These are phyloP conservation scores for Rosellinia necatrix DNA, from an alignment of 2,329 filamentous ascomycete species.

Conservation along the genomic window DNA sequence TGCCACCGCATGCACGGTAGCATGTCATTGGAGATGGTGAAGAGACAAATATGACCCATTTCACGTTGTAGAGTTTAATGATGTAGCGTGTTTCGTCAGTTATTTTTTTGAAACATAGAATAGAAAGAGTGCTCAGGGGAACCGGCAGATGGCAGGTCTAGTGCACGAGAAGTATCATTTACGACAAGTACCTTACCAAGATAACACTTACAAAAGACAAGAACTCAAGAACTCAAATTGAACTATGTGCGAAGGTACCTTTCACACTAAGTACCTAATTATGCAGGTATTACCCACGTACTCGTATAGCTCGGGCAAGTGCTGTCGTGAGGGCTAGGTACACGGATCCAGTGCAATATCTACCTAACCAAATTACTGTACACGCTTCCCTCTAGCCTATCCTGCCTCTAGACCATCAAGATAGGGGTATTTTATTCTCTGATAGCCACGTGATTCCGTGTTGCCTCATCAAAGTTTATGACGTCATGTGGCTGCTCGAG, in stretches of 20 bases:
- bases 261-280: too few relatives aligned
- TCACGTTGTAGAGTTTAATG: neutral
- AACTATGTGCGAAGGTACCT: too few relatives aligned
- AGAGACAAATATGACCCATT: neutral
- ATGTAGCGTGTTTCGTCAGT: neutral
- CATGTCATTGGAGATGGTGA: neutral
- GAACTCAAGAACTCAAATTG: too few relatives aligned
- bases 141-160: neutral
- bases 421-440: neutral
- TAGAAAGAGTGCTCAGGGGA: neutral
- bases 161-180: neutral
- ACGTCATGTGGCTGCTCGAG: conserved; percentile 12
- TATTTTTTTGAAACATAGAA: neutral
- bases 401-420: too few relatives aligned
- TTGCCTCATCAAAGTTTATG: neutral
- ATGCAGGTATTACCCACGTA: too few relatives aligned
- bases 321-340: too few relatives aligned
- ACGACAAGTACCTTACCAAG: too few relatives aligned
- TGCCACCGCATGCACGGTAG: conserved; percentile 4
- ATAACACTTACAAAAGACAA: too few relatives aligned
- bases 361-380: too few relatives aligned
- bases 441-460: conserved; percentile 11
- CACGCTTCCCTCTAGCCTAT: too few relatives aligned
- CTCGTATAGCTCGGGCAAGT: too few relatives aligned
- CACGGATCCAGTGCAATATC: too few relatives aligned